phyloP scores from a whole-genome alignment of 75 land plant species.

The Chamaecyparis obtusa region DNA sequence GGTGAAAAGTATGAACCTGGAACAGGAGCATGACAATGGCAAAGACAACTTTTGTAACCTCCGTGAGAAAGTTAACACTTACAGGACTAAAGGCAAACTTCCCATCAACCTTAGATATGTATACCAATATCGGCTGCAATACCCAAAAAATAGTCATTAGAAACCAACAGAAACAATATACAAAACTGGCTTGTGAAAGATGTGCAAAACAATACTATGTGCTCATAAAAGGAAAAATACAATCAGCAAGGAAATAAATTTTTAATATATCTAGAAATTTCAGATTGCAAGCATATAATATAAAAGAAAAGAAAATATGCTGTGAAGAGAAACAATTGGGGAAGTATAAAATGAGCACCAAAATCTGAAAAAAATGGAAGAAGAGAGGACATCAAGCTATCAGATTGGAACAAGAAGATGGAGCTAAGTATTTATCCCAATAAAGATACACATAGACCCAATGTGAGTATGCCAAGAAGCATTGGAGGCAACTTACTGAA shows the following conservation, averaged over 20 bases:
- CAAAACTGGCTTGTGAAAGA: neutral
- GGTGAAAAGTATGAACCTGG: slow-evolving; percentile 52
- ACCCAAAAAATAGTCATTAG: slow-evolving; percentile 6
- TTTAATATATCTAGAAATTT: neutral
- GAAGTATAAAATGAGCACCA: neutral
- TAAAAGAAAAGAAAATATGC: neutral
- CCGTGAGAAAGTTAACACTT: slow-evolving; percentile 97
- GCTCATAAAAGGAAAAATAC: neutral
- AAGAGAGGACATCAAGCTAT: neutral
- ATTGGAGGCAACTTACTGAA: neutral
- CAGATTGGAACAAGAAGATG: neutral
- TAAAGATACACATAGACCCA: neutral
- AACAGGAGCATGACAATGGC: slow-evolving; percentile 86
- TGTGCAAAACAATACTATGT: neutral
- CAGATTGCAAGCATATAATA: neutral
- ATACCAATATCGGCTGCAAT: slow-evolving; percentile 93
- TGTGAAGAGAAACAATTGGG: neutral
- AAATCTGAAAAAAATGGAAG: neutral
- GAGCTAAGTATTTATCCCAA: neutral
- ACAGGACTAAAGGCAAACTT: slow-evolving; percentile 90
- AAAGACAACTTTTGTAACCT: slow-evolving; percentile 77
- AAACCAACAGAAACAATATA: neutral
- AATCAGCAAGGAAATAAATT: neutral
- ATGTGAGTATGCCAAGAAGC: neutral
- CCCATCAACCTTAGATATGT: slow-evolving; percentile 98